Evolutionary conservation across 2,329 filamentous ascomycete species (phyloP).

Genomic region (Phaeosphaeria sp.): DNA sequence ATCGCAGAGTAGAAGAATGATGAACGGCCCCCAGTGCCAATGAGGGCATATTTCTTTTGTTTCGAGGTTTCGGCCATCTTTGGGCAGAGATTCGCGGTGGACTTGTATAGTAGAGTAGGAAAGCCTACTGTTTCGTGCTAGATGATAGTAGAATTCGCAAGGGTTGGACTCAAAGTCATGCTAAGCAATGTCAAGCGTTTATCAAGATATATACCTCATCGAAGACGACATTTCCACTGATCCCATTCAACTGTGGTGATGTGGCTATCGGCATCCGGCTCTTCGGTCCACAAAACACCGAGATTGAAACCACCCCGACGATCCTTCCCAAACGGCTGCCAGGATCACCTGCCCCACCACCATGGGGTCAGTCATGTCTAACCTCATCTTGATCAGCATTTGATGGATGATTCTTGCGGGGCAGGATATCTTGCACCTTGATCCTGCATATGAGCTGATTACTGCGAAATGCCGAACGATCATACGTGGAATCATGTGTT

Average conservation of each 20-base stretch:
- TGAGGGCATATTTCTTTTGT: slow-evolving; percentile 57
- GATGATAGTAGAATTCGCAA: no score
- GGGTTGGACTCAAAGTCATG: not conserved
- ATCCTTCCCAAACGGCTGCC: slow-evolving; percentile 6
- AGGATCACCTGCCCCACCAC: slow-evolving; percentile 12
- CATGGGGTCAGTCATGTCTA: slow-evolving; percentile 9
- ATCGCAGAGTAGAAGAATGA: slow-evolving; percentile 68
- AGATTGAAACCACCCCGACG: slow-evolving; percentile 10
- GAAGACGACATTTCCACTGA: no score
- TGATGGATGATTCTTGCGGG: not conserved
- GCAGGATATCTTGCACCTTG: not conserved
- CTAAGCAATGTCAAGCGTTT: no score
- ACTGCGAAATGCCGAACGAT: not conserved
- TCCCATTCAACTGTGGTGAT: not conserved
- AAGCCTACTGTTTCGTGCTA: not conserved
- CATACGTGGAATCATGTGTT: not conserved
- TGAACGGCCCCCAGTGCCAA: slow-evolving; percentile 67
- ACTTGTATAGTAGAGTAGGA: not conserved
- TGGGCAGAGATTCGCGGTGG: not conserved
- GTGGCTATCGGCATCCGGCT: slow-evolving; percentile 4
- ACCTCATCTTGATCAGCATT: not conserved
- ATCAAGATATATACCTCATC: no score
- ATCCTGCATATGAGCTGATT: not conserved
- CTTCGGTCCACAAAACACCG: slow-evolving; percentile 15
- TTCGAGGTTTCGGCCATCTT: slow-evolving; percentile 19